Conservation (phyloP, 2,329 filamentous ascomycete genomes). For the Aspergillus niger region DNA sequence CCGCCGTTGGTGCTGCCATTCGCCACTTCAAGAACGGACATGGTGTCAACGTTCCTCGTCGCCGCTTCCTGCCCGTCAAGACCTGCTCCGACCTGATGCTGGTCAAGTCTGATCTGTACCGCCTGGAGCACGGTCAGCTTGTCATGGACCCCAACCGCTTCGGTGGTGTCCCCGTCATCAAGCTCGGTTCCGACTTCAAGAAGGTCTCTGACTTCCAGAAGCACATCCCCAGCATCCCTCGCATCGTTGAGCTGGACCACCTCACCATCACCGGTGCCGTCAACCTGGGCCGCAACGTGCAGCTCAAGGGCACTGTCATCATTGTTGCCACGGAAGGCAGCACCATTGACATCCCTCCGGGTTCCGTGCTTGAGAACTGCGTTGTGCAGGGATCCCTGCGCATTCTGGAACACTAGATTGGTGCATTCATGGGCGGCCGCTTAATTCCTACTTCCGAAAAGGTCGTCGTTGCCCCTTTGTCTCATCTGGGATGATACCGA, state of each 20-base stretch:
- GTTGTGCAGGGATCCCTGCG: slow-evolving; percentile 96
- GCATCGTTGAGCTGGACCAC: slow-evolving; percentile 62
- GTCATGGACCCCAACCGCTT: slow-evolving; percentile 96
- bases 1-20: slow-evolving; percentile 95
- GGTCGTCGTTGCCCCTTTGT: slow-evolving; percentile 6
- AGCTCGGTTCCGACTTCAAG: slow-evolving; percentile 99
- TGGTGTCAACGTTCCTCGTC: slow-evolving; percentile 96
- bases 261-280: slow-evolving; percentile 97
- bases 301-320: slow-evolving; percentile 95
- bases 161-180: slow-evolving; percentile 95
- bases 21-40: slow-evolving; percentile 98
- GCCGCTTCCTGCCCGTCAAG: slow-evolving; percentile 99
- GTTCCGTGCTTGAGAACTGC: slow-evolving; percentile 96
- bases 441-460: not conserved
- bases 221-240: slow-evolving; percentile 53
- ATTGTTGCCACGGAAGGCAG: slow-evolving; percentile 97
- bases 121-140: slow-evolving; percentile 95
- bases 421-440: not conserved
- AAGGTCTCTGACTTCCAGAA: slow-evolving; percentile 81
- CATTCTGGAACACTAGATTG: slow-evolving; percentile 64
- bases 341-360: slow-evolving; percentile 96
- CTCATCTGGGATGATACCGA: slow-evolving; percentile 12
- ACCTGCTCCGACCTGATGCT: slow-evolving; percentile 99
- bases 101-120: slow-evolving; percentile 99
- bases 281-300: slow-evolving; percentile 93